phyloP scores from a whole-genome alignment of 345 rosid genomes.

The Eutrema japonicum region DNA sequence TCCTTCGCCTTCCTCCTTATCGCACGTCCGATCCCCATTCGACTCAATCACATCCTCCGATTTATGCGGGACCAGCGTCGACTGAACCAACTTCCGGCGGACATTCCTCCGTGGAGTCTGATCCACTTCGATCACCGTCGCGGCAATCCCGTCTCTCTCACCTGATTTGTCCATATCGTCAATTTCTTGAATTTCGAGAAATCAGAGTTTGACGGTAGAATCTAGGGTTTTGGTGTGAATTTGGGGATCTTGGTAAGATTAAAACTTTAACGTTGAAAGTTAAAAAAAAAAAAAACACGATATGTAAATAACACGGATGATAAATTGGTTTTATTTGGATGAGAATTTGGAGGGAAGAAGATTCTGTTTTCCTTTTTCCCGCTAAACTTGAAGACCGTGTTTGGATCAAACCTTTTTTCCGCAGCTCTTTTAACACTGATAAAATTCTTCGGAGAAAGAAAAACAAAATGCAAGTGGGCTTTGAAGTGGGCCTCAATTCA shows the following conservation, averaged over 20 bases:
- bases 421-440: background rate
- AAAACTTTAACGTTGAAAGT: conserved; percentile 23
- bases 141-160: conserved; percentile 29
- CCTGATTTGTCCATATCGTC: conserved; percentile 35
- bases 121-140: conserved; percentile 30
- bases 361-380: conserved; percentile 29
- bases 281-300: background rate
- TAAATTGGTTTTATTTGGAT: background rate
- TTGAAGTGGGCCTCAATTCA: conserved; percentile 15
- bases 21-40: conserved; percentile 41
- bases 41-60: conserved; percentile 47
- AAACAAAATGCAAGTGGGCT: conserved; percentile 25
- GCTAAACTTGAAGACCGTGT: conserved; percentile 23
- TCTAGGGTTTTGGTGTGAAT: conserved; percentile 37
- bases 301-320: background rate
- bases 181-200: conserved; percentile 5
- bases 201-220: conserved; percentile 18
- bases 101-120: conserved; percentile 47
- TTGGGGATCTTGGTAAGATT: conserved; percentile 34
- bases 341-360: conserved; percentile 37
- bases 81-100: conserved; percentile 77
- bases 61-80: conserved; percentile 65
- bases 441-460: background rate
- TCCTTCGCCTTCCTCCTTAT: conserved; percentile 37
- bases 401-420: background rate